Conservation (phyloP, 2,329 filamentous ascomycete genomes). For the Aspergillus carbonarius region DNA sequence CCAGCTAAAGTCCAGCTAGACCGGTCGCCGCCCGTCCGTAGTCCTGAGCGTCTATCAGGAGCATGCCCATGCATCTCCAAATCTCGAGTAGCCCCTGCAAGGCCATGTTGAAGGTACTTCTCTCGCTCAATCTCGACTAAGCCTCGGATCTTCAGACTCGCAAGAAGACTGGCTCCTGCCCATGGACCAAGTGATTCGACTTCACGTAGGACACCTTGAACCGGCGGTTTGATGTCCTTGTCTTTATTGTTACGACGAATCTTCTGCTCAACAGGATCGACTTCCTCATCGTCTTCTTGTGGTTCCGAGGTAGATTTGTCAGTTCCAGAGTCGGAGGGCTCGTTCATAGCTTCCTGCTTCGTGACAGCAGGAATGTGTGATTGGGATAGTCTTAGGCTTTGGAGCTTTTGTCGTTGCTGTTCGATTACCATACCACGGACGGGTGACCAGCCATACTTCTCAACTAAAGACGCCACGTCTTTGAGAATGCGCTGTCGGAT, state of each 20-base stretch:
- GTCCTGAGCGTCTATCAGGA: slow-evolving; percentile 41
- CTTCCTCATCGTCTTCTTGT: slow-evolving; percentile 22
- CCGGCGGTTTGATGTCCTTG: slow-evolving; percentile 28
- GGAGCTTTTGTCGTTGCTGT: slow-evolving; percentile 47
- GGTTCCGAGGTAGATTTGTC: slow-evolving; percentile 13
- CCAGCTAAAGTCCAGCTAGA: slow-evolving; percentile 52
- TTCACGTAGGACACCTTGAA: slow-evolving; percentile 48
- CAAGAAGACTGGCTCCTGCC: slow-evolving; percentile 63
- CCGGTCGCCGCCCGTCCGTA: slow-evolving; percentile 43
- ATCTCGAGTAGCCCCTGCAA: slow-evolving; percentile 48
- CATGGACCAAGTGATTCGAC: slow-evolving; percentile 63
- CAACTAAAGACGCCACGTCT: slow-evolving; percentile 68
- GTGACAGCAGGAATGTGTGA: slow-evolving; percentile 3
- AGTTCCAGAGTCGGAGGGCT: slow-evolving; percentile 21
- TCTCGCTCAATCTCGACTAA: slow-evolving; percentile 65
- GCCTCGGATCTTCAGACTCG: slow-evolving; percentile 59
- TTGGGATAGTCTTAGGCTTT: slow-evolving; percentile 31
- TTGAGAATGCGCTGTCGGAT: slow-evolving; percentile 73
- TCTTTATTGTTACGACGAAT: slow-evolving; percentile 39
- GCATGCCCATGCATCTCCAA: slow-evolving; percentile 34
- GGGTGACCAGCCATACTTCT: slow-evolving; percentile 71
- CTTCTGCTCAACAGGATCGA: slow-evolving; percentile 47
- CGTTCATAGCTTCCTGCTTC: not conserved
- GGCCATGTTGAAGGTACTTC: slow-evolving; percentile 55
- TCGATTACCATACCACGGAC: slow-evolving; percentile 69